Evolutionary conservation across 2,329 filamentous ascomycete species (phyloP).

Genomic region (Ceratocystis papillata): DNA sequence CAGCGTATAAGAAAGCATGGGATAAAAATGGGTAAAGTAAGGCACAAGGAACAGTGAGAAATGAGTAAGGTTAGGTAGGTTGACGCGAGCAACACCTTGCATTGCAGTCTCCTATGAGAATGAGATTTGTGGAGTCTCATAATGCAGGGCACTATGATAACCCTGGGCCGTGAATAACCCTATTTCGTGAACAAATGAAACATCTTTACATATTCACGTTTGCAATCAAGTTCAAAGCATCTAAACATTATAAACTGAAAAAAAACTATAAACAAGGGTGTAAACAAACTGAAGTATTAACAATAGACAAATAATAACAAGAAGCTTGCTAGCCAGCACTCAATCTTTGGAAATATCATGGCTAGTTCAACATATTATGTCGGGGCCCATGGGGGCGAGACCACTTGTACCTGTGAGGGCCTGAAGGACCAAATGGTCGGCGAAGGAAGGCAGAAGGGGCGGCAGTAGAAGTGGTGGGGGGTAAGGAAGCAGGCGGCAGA

Average conservation of each 20-base stretch:
- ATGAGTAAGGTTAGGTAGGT: background rate
- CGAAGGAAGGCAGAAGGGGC: background rate
- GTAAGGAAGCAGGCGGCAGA: background rate
- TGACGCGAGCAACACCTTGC: background rate
- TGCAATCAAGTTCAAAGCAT: too few species aligned
- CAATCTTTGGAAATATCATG: too few species aligned
- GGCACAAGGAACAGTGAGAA: too few species aligned
- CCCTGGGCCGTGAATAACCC: too few species aligned
- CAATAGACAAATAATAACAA: background rate
- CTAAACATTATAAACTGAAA: background rate
- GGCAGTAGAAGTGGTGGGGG: background rate
- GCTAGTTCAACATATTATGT: background rate
- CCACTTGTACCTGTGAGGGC: background rate
- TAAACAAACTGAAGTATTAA: background rate
- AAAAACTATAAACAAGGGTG: background rate
- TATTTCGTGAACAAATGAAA: too few species aligned
- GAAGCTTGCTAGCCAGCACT: background rate
- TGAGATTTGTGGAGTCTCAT: too few species aligned
- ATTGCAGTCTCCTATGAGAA: too few species aligned
- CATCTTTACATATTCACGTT: too few species aligned
- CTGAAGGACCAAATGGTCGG: background rate
- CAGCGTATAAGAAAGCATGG: slow-evolving; percentile 12
- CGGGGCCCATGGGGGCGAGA: background rate
- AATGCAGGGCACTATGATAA: too few species aligned
- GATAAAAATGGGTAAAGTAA: background rate